Base-by-base conservation (phyloP, 345 rosid genomes). In the Euphorbia tirucalli region DNA sequence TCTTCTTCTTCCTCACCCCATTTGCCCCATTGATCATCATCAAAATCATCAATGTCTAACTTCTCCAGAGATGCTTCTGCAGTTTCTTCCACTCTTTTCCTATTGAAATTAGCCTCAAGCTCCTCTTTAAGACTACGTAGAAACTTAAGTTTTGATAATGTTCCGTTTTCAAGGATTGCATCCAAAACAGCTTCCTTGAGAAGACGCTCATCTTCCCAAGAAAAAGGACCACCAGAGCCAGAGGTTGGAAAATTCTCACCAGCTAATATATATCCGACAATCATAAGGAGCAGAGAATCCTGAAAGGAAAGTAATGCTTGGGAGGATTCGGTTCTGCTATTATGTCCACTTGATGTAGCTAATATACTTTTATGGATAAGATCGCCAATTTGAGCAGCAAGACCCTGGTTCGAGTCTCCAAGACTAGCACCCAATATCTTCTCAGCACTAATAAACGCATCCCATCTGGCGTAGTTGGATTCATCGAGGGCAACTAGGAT, bases 181-280 rank as follows among this genome's bases (percentile, higher is more conserved):
- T 94, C 97, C 0, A 88, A 83, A 63, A 92, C 85, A 50, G 97
- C 91, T 81, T 94, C 98, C 79, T 90, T 94, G 28, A 94, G 83
- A 73, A 89, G 84, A 80, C 84, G 98, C 79, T 94, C 98, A 79
- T 94, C 98, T 83, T 94, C 95, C 98, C 97, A 94, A 73, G 98
- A 89, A 76, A 94, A 94, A 61, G 98, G 98, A 55, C 97, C 89
- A 27, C 82, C 83, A n/a, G 88, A 85, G 19, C 95, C 98, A 61
- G 98, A 85, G 52, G 96, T 90, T 11, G 98, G 98, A 77, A 94
- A 94, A 82, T 90, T 89, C 83, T 92, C 96, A 48, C 98, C 97
- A 44, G 96, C 98, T 70, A 94, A 83, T 67, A 94, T 86, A 80
- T 92, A 94, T 66, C 98, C 98, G 44, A 79, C 84, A 18, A 83